phyloP scores from a whole-genome alignment of 2,329 filamentous ascomycete genomes.

The Colletotrichum tanaceti region DNA sequence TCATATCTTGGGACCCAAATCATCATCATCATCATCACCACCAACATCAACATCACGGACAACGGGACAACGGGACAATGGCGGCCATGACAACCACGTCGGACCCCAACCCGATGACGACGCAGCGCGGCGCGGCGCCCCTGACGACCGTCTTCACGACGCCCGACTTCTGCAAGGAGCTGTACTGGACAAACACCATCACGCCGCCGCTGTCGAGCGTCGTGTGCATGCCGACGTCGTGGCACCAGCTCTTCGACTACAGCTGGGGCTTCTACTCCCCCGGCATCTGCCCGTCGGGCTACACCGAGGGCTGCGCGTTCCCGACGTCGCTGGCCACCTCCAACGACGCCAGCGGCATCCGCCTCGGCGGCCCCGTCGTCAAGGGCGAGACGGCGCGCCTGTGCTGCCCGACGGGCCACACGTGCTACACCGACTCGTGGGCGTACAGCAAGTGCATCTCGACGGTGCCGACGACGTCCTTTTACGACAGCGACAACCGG shows the following conservation, averaged over 20 bases:
- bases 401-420: slow-evolving; percentile 33
- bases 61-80: too few species aligned
- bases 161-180: slow-evolving; percentile 29
- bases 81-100: slow-evolving; percentile 28
- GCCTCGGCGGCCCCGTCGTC: slow-evolving; percentile 23
- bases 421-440: slow-evolving; percentile 25
- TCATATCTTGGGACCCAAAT: too few species aligned
- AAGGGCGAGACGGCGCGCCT: slow-evolving; percentile 29
- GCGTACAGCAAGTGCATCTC: slow-evolving; percentile 38
- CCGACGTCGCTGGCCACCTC: slow-evolving; percentile 20
- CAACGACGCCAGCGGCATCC: slow-evolving; percentile 10
- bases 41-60: background rate
- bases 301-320: slow-evolving; percentile 37
- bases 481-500: slow-evolving; percentile 13
- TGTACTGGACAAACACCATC: slow-evolving; percentile 34
- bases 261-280: slow-evolving; percentile 41
- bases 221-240: slow-evolving; percentile 37
- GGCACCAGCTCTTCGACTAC: slow-evolving; percentile 37
- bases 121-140: slow-evolving; percentile 32
- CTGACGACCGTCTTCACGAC: slow-evolving; percentile 39
- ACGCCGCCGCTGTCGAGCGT: slow-evolving; percentile 36
- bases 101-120: slow-evolving; percentile 28
- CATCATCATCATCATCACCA: background rate
- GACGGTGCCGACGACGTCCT: slow-evolving; percentile 38
- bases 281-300: slow-evolving; percentile 39